These are phyloP conservation scores for Cupressus sempervirens DNA, from an alignment of 75 land plant species.

Conservation along the genomic window DNA sequence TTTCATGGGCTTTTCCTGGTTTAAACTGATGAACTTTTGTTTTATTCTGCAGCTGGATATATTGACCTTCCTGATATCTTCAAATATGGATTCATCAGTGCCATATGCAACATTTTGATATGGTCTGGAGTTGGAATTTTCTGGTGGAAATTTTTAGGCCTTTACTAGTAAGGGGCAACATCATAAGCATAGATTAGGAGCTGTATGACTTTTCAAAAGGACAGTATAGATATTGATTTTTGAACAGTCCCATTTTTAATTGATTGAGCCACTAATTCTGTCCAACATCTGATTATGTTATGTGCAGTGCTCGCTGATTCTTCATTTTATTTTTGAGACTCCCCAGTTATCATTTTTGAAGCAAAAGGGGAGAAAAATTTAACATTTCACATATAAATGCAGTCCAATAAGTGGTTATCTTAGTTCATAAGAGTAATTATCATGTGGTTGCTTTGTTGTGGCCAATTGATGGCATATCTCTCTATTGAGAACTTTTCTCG, in stretches of 20 bases:
- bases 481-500: neutral
- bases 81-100: constrained; percentile 66
- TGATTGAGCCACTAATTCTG: neutral
- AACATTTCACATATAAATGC: neutral
- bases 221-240: neutral
- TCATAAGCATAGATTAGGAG: neutral
- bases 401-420: neutral
- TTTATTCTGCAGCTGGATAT: constrained; percentile 72
- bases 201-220: neutral
- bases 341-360: neutral
- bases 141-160: constrained; percentile 95
- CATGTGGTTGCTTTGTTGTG: neutral
- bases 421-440: neutral
- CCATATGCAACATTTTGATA: constrained; percentile 58
- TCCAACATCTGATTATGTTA: neutral
- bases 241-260: neutral
- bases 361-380: neutral
- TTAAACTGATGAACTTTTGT: neutral
- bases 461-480: neutral
- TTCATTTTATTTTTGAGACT: neutral
- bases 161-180: constrained; percentile 41
- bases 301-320: neutral
- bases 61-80: constrained; percentile 91
- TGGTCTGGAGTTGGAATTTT: constrained; percentile 74
- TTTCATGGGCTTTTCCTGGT: neutral